phyloP scores from a whole-genome alignment of 352 stramenopile genomes.

The Globisporangium acanthophoron region DNA sequence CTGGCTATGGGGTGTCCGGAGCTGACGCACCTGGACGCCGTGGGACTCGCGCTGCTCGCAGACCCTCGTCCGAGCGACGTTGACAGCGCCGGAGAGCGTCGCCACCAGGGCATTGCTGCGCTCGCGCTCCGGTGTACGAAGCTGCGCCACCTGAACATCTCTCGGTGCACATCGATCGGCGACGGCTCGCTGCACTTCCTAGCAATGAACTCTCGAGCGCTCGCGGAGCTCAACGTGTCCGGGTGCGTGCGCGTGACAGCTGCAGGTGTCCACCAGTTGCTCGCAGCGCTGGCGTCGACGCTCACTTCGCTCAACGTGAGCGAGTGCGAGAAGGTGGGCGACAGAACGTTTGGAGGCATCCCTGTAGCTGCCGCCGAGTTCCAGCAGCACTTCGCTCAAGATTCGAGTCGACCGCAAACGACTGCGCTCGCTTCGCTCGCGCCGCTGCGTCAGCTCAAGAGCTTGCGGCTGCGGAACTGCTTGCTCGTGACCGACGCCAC shows the following conservation, averaged over 20 bases:
- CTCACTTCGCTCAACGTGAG: conserved; percentile 24
- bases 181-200: conserved; percentile 31
- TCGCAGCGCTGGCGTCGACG: conserved; percentile 20
- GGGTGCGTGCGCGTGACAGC: conserved; percentile 24
- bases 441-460: conserved; percentile 19
- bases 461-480: conserved; percentile 40
- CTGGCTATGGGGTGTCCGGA: conserved; percentile 42
- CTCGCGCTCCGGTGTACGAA: conserved; percentile 25
- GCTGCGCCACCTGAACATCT: conserved; percentile 50
- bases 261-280: conserved; percentile 13
- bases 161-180: conserved; percentile 35
- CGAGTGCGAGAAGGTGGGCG: conserved; percentile 31
- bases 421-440: not conserved
- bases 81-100: not conserved
- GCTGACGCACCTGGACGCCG: conserved; percentile 34
- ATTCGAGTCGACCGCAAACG: not conserved
- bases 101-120: conserved; percentile 25
- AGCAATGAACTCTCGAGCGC: conserved; percentile 11
- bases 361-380: not conserved
- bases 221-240: conserved; percentile 20
- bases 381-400: not conserved
- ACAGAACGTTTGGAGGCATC: conserved; percentile 22
- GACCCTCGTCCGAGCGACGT: conserved; percentile 15
- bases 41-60: conserved; percentile 36
- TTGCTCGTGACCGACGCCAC: conserved; percentile 32